phyloP scores from a whole-genome alignment of 2,329 filamentous ascomycete species.

The Fusarium chlamydosporum region DNA sequence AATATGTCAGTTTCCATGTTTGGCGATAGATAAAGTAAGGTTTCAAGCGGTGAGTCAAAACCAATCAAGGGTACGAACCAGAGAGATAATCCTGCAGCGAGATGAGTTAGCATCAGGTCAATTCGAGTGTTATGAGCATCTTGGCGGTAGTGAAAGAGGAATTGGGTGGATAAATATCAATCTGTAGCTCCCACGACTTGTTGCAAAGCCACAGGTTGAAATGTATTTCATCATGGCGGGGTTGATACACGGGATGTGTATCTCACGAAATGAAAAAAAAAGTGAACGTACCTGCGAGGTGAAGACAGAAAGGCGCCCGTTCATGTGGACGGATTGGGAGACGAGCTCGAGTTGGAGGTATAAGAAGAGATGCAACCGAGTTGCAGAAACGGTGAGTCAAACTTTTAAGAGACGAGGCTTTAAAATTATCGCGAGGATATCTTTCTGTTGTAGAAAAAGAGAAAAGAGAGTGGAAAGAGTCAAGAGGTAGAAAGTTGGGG shows the following conservation, averaged over 20 bases:
- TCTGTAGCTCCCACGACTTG: conserved; percentile 9
- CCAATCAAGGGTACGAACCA: conserved; percentile 65
- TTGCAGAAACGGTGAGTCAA: conserved; percentile 26
- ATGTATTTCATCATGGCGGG: conserved; percentile 39
- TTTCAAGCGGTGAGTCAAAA: conserved; percentile 60
- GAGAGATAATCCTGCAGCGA: conserved; percentile 78
- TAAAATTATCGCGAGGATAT: conserved; percentile 35
- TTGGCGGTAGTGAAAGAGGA: conserved; percentile 7
- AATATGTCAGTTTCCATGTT: conserved; percentile 42
- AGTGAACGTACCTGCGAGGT: conserved; percentile 80
- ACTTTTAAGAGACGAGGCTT: conserved; percentile 11
- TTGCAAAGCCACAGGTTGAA: conserved; percentile 31
- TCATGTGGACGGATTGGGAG: conserved; percentile 79
- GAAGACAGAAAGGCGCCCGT: conserved; percentile 86
- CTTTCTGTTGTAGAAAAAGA: conserved; percentile 37
- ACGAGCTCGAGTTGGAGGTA: conserved; percentile 52
- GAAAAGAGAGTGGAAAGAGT: conserved; percentile 36
- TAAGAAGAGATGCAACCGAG: conserved; percentile 40
- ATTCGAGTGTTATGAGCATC: conserved; percentile 36
- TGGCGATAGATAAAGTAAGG: conserved; percentile 18
- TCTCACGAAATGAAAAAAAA: conserved; percentile 28
- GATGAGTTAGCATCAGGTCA: conserved; percentile 60
- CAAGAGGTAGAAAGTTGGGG: conserved; percentile 25
- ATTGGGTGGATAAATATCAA: conserved; percentile 10
- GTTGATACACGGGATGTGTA: conserved; percentile 21